phyloP scores from a whole-genome alignment of 2,329 filamentous ascomycete genomes.

The Fusarium floridanum region DNA sequence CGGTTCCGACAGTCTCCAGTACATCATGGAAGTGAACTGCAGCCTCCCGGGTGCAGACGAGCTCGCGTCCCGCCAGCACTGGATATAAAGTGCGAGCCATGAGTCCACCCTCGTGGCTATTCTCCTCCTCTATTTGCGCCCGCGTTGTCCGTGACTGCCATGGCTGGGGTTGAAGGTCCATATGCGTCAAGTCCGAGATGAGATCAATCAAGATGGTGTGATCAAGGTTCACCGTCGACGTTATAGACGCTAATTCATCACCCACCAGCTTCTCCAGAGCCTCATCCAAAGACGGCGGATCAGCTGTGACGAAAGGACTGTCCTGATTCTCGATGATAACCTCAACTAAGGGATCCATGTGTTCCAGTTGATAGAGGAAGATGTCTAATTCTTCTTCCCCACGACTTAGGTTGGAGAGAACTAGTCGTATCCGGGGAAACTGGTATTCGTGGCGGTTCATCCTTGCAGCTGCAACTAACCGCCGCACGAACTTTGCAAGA shows the following conservation, averaged over 20 bases:
- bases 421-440: constrained; percentile 52
- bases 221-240: constrained; percentile 55
- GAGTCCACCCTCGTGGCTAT: constrained; percentile 44
- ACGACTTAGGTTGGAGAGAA: constrained; percentile 51
- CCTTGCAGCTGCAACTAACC: constrained; percentile 53
- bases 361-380: constrained; percentile 49
- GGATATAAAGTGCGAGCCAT: constrained; percentile 55
- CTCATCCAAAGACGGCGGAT: constrained; percentile 41
- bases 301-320: constrained; percentile 42
- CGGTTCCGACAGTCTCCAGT: constrained; percentile 53
- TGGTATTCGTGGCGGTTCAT: constrained; percentile 54
- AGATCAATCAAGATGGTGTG: constrained; percentile 58
- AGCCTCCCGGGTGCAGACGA: constrained; percentile 56
- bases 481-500: constrained; percentile 50
- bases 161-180: constrained; percentile 48
- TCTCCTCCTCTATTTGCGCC: constrained; percentile 53
- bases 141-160: constrained; percentile 52
- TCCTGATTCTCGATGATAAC: constrained; percentile 50
- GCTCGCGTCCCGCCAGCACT: constrained; percentile 47
- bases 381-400: constrained; percentile 47
- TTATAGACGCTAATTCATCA: constrained; percentile 50
- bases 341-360: constrained; percentile 49
- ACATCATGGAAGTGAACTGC: constrained; percentile 56
- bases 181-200: constrained; percentile 57
- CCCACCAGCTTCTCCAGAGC: constrained; percentile 50